These are phyloP conservation scores for Ophiosphaerella korrae DNA, from an alignment of 2,329 filamentous ascomycete genomes.

Conservation along the genomic window DNA sequence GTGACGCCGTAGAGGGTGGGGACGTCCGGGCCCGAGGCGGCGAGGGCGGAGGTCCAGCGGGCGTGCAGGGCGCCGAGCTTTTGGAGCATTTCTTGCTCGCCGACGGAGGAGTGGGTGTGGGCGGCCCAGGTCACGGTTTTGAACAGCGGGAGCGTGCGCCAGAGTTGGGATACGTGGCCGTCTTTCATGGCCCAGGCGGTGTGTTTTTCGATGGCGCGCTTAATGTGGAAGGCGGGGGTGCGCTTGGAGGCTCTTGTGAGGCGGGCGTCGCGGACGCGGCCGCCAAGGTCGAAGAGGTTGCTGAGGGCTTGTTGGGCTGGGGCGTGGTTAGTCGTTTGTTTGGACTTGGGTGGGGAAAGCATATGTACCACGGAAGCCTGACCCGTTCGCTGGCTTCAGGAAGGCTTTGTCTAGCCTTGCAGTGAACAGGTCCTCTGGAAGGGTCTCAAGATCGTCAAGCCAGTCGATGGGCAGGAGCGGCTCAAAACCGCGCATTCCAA, in stretches of 20 bases:
- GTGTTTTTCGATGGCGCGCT: conserved; percentile 53
- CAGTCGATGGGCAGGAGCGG: conserved; percentile 59
- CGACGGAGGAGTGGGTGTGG: conserved; percentile 44
- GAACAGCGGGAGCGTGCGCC: conserved; percentile 52
- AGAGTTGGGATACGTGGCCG: conserved; percentile 47
- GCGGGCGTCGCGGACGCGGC: conserved; percentile 57
- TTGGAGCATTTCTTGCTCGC: conserved; percentile 51
- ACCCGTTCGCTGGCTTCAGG: conserved; percentile 51
- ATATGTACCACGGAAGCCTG: conserved; percentile 53
- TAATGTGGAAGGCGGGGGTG: conserved; percentile 47
- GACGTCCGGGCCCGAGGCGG: conserved; percentile 20
- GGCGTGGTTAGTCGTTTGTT: conserved; percentile 11
- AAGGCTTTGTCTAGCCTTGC: conserved; percentile 49
- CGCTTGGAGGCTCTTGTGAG: conserved; percentile 44
- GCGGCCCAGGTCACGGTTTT: conserved; percentile 50
- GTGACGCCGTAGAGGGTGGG: conserved; percentile 62
- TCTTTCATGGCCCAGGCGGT: conserved; percentile 61
- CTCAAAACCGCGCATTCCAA: conserved; percentile 62
- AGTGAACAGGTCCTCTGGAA: conserved; percentile 60
- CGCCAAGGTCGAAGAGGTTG: conserved; percentile 57
- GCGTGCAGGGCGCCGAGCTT: conserved; percentile 52
- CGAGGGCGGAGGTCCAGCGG: conserved; percentile 49
- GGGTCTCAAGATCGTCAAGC: conserved; percentile 59
- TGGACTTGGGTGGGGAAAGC: neutral
- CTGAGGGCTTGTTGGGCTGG: conserved; percentile 58